Evolutionary conservation across 495 filamentous ascomycete species (phyloP), one percentile per base, ranked within the genome.

Genomic region (Penicillium riverlandense): DNA sequence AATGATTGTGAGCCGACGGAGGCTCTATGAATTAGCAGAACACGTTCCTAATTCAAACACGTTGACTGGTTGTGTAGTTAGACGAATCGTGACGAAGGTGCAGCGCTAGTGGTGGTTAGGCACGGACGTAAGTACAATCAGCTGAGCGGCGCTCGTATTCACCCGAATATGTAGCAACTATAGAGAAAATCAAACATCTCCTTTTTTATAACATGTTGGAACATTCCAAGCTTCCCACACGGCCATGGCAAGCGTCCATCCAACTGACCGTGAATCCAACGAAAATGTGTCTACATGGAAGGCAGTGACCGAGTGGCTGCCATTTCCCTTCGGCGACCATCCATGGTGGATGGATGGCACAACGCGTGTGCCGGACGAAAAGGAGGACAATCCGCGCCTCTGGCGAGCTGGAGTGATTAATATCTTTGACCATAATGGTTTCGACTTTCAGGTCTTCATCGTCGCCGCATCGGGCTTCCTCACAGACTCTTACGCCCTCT

Each of bases 381-480:
- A 44, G 35, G 42, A 44, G 22, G 42, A 44, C 28, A 29, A 44
- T 11, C 42, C 42, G 11, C 33, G 34, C 10, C n/a, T 30, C 16
- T 37, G 42, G 42, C 33, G 42, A 7, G n/a, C 29, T 13, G 34
- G 22, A 2, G 42, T 44, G 16, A 44, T 44, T 29, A 37, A 44
- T 41, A 53, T 42, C 41, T 56, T 47, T 22, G 44, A 45, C 38
- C 44, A 48, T 40, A 63, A 49, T 55, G 52, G 49, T 29, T 58
- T 37, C 50, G 58, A 44, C 13, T 37, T 36, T 29, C 42, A 44
- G 49, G 62, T 65, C 12, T 57, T 68, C 16, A 63, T 69, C n/a
- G 79, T 83, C 11, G 76, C 78, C 4, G 76, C 70, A 4, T 70
- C 71, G 0, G 79, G 79, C 10, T 83, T 83, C 45, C 65, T 83